A percentile compares a stretch with the other conserved stretches of the same genome.
These are phyloP conservation scores for Cryphonectria naterciae DNA, from an alignment of 2,329 filamentous ascomycete species.

Conservation along the genomic window DNA sequence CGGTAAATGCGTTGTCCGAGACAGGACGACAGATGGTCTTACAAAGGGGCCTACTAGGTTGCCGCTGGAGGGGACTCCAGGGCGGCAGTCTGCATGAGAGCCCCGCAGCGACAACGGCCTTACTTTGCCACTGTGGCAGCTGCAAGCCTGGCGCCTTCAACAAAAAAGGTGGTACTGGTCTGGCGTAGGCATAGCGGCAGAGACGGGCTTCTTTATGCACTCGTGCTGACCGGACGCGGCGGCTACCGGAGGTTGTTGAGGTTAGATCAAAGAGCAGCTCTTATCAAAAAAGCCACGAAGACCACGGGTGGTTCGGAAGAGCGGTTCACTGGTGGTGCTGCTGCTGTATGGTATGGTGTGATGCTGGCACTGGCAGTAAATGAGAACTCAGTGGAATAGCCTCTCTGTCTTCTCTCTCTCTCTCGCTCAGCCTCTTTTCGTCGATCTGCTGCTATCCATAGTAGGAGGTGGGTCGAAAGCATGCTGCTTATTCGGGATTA, in stretches of 20 bases:
- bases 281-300: background rate
- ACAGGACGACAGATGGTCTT: background rate
- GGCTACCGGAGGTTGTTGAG: background rate
- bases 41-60: background rate
- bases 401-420: background rate
- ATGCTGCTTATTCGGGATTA: conserved; percentile 1
- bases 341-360: background rate
- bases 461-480: background rate
- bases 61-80: background rate
- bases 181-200: background rate
- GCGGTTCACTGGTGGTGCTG: background rate
- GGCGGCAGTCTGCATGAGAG: background rate
- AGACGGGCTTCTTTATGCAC: background rate
- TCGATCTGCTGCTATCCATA: background rate
- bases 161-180: background rate
- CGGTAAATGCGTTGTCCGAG: background rate
- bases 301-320: background rate
- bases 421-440: background rate
- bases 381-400: background rate
- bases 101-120: background rate
- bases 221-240: background rate
- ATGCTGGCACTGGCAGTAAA: background rate
- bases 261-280: background rate
- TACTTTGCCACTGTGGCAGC: background rate
- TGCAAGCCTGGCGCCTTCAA: background rate